These are phyloP conservation scores for Aspergillaceae sp. DNA, from an alignment of 2,329 filamentous ascomycete genomes.

Conservation along the genomic window DNA sequence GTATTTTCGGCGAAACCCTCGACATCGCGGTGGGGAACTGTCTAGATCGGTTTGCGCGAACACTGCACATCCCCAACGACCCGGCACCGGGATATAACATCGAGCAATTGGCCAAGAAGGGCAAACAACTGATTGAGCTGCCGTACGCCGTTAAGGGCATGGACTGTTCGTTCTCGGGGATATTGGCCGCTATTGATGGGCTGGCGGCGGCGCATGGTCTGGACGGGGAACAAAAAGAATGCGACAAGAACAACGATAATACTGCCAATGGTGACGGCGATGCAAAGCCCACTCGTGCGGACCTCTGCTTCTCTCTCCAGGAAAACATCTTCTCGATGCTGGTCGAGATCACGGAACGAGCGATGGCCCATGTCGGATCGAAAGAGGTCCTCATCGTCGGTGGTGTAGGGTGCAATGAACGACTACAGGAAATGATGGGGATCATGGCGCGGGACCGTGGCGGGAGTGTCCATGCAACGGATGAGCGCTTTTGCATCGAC, in stretches of 20 bases:
- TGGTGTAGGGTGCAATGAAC: constrained; percentile 89
- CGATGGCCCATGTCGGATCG: constrained; percentile 94
- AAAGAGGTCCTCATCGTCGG: constrained; percentile 89
- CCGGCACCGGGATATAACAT: constrained; percentile 97
- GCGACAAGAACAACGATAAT: constrained; percentile 41
- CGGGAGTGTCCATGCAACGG: constrained; percentile 86
- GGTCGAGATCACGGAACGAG: constrained; percentile 94
- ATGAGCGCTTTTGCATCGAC: constrained; percentile 97
- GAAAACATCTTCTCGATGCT: constrained; percentile 96
- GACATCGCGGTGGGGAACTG: constrained; percentile 98
- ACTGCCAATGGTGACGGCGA: constrained; percentile 12
- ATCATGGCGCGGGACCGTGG: constrained; percentile 83
- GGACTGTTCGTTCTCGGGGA: constrained; percentile 94
- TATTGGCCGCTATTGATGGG: constrained; percentile 73
- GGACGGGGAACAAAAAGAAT: constrained; percentile 28
- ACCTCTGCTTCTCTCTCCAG: constrained; percentile 89
- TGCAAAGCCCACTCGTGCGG: constrained; percentile 57
- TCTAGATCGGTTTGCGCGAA: constrained; percentile 88
- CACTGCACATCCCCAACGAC: constrained; percentile 85
- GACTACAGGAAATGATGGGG: constrained; percentile 97
- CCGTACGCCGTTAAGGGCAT: constrained; percentile 98
- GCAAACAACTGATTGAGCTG: constrained; percentile 66
- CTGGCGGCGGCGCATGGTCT: constrained; percentile 52
- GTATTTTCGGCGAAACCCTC: constrained; percentile 95
- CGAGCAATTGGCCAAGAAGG: constrained; percentile 78